A percentile compares a stretch with the other conserved stretches of the same genome.
Conservation (phyloP, 106 monocot genomes). For the Allium sativum region DNA sequence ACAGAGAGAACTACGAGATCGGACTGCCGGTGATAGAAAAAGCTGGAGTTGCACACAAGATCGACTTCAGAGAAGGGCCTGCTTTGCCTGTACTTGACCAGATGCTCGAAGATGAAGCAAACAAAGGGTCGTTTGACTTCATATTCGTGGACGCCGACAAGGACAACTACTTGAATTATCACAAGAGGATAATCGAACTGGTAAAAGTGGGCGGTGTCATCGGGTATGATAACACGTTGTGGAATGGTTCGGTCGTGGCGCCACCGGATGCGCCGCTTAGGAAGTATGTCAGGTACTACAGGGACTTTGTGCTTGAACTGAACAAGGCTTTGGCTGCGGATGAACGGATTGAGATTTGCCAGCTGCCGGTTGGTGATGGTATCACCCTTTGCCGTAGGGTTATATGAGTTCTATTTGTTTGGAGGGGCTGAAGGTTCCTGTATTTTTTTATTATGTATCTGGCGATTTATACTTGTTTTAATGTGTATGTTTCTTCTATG, state of each 20-base stretch:
- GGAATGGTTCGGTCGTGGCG: constrained; percentile 59
- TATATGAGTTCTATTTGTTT: neutral
- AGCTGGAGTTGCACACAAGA: constrained; percentile 68
- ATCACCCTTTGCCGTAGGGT: constrained; percentile 48
- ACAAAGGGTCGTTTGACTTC: constrained; percentile 55
- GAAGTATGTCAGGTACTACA: constrained; percentile 59
- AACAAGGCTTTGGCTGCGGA: constrained; percentile 54
- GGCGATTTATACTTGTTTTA: neutral
- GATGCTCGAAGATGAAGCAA: constrained; percentile 31
- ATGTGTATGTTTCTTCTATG: too few relatives aligned
- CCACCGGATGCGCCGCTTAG: constrained; percentile 48
- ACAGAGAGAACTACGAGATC: constrained; percentile 59
- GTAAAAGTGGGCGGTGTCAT: constrained; percentile 60
- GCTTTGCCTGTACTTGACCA: constrained; percentile 55
- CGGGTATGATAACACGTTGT: constrained; percentile 72
- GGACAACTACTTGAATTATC: constrained; percentile 79
- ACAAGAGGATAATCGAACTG: constrained; percentile 43
- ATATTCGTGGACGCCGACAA: constrained; percentile 78
- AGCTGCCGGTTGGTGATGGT: constrained; percentile 67
- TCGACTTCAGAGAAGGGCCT: constrained; percentile 67
- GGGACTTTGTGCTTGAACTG: constrained; percentile 58
- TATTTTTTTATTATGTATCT: neutral
- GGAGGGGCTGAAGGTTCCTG: too few relatives aligned
- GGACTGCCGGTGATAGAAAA: constrained; percentile 64
- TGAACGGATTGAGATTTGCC: constrained; percentile 46